Conservation (phyloP, 345 rosid species). For the Hypericum perforatum region DNA sequence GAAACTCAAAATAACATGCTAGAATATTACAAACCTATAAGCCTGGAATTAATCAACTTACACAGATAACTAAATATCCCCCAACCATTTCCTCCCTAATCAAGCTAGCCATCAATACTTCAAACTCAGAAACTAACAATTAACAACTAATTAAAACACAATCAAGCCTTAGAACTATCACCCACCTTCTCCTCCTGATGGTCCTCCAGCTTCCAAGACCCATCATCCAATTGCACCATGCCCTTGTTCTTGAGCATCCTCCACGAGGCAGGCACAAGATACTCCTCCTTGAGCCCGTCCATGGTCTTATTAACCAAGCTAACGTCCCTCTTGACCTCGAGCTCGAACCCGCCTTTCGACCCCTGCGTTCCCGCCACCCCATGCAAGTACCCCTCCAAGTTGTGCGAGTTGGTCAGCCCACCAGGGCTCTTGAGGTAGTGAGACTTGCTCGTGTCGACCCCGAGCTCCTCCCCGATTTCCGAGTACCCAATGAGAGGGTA, state of each 20-base stretch:
- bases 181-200: background rate
- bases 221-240: constrained; percentile 11
- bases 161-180: too few species aligned
- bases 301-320: constrained; percentile 8
- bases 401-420: constrained; percentile 12
- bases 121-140: too few species aligned
- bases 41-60: too few species aligned
- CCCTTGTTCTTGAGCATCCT: constrained; percentile 7
- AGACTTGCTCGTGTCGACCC: constrained; percentile 16
- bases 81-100: too few species aligned
- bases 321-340: constrained; percentile 23
- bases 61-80: too few species aligned
- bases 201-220: constrained; percentile 3
- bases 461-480: constrained; percentile 19
- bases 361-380: constrained; percentile 32
- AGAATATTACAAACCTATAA: too few species aligned
- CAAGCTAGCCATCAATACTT: too few species aligned
- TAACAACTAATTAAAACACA: too few species aligned
- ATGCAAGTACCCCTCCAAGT: constrained; percentile 27
- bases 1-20: too few species aligned
- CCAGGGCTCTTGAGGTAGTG: constrained; percentile 22
- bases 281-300: constrained; percentile 4
- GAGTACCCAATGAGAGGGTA: constrained; percentile 13
- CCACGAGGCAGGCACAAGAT: constrained; percentile 6
- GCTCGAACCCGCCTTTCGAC: constrained; percentile 5